Conservation (phyloP, 768 basidiomycete genomes). For the Coprinopsis strossmayeri region DNA sequence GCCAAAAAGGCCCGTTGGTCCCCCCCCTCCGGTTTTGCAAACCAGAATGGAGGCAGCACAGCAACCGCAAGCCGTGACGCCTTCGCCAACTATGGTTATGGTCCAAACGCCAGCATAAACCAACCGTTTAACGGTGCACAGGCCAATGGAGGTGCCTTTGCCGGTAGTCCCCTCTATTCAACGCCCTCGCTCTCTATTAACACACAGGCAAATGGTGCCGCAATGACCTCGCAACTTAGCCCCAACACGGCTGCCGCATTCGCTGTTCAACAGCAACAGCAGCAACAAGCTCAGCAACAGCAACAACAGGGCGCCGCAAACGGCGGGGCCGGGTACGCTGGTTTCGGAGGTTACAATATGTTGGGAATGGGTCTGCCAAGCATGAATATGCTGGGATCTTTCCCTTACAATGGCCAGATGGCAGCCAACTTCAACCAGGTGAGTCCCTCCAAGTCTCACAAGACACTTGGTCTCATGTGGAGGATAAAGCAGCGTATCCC, state of each 20-base stretch:
- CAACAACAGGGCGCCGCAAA: conserved; percentile 33
- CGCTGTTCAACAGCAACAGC: conserved; percentile 35
- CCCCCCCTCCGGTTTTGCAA: conserved; percentile 48
- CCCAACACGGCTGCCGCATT: conserved; percentile 57
- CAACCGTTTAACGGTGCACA: conserved; percentile 47
- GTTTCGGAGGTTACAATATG: conserved; percentile 69
- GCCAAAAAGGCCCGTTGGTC: conserved; percentile 91
- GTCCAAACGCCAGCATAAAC: conserved; percentile 60
- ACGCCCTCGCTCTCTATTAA: conserved; percentile 67
- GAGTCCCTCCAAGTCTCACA: conserved; percentile 10
- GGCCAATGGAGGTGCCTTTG: conserved; percentile 37
- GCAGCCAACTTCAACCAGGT: conserved; percentile 67
- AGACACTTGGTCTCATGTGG: conserved; percentile 16
- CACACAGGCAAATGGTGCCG: conserved; percentile 47
- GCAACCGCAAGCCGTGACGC: conserved; percentile 43
- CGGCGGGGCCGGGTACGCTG: conserved; percentile 47
- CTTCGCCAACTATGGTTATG: conserved; percentile 86
- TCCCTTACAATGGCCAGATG: conserved; percentile 68
- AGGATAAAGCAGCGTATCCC: conserved; percentile 58
- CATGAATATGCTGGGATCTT: conserved; percentile 66
- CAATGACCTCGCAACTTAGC: conserved; percentile 55
- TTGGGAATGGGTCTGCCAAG: conserved; percentile 74
- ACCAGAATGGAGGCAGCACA: conserved; percentile 21
- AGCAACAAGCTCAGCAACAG: conserved; percentile 39
- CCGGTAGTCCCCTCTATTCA: conserved; percentile 61